phyloP scores from a whole-genome alignment of 176 grass and related monocot species.

The maize (Zea mays) region DNA sequence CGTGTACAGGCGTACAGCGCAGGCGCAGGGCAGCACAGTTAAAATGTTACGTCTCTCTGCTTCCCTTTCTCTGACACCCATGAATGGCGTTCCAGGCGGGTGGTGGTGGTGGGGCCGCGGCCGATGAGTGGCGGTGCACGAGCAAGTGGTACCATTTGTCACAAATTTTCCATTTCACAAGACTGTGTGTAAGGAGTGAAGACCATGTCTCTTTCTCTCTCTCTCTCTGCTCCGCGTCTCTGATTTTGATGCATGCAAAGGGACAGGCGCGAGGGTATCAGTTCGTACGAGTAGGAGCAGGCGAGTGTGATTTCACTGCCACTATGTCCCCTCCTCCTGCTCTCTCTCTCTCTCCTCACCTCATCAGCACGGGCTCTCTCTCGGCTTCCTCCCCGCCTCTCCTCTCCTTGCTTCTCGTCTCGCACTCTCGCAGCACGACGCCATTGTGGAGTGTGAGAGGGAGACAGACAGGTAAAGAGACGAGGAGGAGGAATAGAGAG shows the following conservation, averaged over 20 bases:
- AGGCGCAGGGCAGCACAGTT: too few species aligned
- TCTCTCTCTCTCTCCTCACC: background rate
- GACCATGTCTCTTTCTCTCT: background rate
- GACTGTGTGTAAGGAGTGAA: background rate
- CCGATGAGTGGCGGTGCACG: slow-evolving; percentile 11
- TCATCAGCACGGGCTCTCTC: background rate
- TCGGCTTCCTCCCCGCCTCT: background rate
- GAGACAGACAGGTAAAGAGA: background rate
- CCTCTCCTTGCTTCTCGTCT: background rate
- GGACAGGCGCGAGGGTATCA: slow-evolving; percentile 32
- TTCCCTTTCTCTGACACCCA: slow-evolving; percentile 50
- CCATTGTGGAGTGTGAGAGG: slow-evolving; percentile 27
- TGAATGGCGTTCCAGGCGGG: slow-evolving; percentile 55
- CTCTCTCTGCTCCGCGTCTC: slow-evolving; percentile 33
- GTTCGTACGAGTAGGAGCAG: slow-evolving; percentile 31
- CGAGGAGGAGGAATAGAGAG: background rate
- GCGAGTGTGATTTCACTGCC: slow-evolving; percentile 55
- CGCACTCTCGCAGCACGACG: slow-evolving; percentile 1
- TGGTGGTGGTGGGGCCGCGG: slow-evolving; percentile 13
- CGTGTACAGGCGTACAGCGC: too few species aligned
- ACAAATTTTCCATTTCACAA: slow-evolving; percentile 34
- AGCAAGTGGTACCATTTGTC: background rate
- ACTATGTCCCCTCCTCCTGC: slow-evolving; percentile 29
- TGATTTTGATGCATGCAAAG: slow-evolving; percentile 88
- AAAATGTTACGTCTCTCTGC: background rate